Evolutionary conservation across 495 filamentous ascomycete species (phyloP), one percentile per base, ranked within the genome.

Genomic region (Penicillium waksmanii): DNA sequence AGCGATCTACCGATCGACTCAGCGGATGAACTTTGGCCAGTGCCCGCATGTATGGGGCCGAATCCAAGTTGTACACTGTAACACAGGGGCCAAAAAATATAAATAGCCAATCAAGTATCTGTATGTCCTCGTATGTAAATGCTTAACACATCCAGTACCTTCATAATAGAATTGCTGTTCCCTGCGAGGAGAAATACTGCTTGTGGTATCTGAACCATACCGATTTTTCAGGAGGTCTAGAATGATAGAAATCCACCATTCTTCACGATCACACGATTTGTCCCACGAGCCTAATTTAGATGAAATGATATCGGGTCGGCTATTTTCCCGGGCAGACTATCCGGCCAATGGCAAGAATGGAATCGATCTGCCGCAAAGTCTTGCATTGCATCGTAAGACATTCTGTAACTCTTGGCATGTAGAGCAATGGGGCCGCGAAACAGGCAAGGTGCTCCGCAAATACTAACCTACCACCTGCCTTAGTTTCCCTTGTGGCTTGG

Each of bases 1-100:
- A 57, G 8, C 46, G 34, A 57, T 57, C 55, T 25, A 31, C 47
- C 13, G 44, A 57, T 31, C 33, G 35, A 43, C 23, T 42, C 15
- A 57, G 55, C 36, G 17, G 23, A 17, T 44, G 36, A 55, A 44
- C 15, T n/a, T 4, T 44, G 42, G 17, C 12, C 36, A 18, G 42
- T 44, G 42, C 42, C 8, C n/a, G 7, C 17, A 9, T 44, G 12
- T 15, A 19, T 7, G 36, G 36, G 36, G 36, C 12, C 36, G 36
- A 40, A 19, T n/a, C 15, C 17, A 40, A 12, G 36, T 13, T 31
- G 27, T 31, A 31, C 27, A 40, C 10, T 9, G 36, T 40, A 13
- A 15, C 36, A 40, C 36, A 40, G 15, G 15, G 11, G 15, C 36
- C 1, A 40, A 40, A 40, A 40, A 40, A 13, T n/a, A 40, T 3